A percentile compares a stretch with the other conserved stretches of the same genome.
Conservation (phyloP, 306 rosid species). For the Castanea crenata region DNA sequence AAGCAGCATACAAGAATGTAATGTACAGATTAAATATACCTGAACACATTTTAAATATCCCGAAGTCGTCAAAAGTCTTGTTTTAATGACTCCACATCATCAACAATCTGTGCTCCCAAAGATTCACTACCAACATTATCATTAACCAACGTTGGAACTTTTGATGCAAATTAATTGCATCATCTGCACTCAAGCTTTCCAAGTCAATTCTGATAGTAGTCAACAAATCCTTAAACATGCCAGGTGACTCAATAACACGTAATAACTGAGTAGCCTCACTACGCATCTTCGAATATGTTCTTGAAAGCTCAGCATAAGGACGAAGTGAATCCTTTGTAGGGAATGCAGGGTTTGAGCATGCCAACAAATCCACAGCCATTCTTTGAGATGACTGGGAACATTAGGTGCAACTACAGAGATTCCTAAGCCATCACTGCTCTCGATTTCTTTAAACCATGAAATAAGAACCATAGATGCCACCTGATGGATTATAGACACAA, state of each 20-base stretch:
- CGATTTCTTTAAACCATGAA: slow-evolving; percentile 89
- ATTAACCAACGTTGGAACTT: slow-evolving; percentile 49
- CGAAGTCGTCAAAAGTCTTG: slow-evolving; percentile 84
- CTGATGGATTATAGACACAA: slow-evolving; percentile 36
- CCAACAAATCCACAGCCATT: slow-evolving; percentile 78
- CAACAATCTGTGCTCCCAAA: slow-evolving; percentile 49
- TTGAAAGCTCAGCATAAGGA: slow-evolving; percentile 88
- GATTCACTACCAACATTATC: slow-evolving; percentile 49
- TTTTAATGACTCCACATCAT: slow-evolving; percentile 77
- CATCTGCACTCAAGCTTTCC: slow-evolving; percentile 77
- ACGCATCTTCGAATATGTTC: slow-evolving; percentile 94
- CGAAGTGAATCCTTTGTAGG: slow-evolving; percentile 82
- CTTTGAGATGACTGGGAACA: slow-evolving; percentile 44
- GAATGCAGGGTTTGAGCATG: slow-evolving; percentile 79
- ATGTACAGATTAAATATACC: slow-evolving; percentile 45
- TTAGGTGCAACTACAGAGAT: slow-evolving; percentile 36
- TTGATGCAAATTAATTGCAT: slow-evolving; percentile 83
- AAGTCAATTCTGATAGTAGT: slow-evolving; percentile 43
- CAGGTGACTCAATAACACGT: slow-evolving; percentile 52
- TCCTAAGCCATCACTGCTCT: slow-evolving; percentile 25
- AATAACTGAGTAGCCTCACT: slow-evolving; percentile 76
- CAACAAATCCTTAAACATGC: slow-evolving; percentile 49
- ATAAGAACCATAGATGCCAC: slow-evolving; percentile 87
- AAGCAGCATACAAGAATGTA: slow-evolving; percentile 4
- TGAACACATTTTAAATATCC: slow-evolving; percentile 97